phyloP scores from a whole-genome alignment of 768 basidiomycete genomes.

The Panellus pusillus region DNA sequence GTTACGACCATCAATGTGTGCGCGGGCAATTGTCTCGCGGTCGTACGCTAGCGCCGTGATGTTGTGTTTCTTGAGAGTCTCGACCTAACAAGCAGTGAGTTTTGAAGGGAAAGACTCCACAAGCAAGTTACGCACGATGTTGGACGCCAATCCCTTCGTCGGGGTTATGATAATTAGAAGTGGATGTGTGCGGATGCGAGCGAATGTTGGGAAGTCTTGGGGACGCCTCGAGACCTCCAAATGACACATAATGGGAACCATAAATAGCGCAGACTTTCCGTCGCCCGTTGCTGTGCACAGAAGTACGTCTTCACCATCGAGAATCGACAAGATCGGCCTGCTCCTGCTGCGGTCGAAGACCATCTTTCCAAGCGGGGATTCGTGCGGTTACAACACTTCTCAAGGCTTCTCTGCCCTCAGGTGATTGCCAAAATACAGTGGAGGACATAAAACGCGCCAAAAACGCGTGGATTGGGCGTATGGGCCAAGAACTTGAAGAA shows the following conservation, averaged over 20 bases:
- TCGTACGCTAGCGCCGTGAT: neutral
- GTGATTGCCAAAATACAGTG: neutral
- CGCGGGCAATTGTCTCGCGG: neutral
- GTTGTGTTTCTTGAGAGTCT: neutral
- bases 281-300: slow-evolving; percentile 4
- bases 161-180: neutral
- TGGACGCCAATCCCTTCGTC: slow-evolving; percentile 1
- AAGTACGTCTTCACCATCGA: slow-evolving; percentile 5
- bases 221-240: slow-evolving; percentile 1
- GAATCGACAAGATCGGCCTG: neutral
- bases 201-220: neutral
- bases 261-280: slow-evolving; percentile 12
- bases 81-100: neutral
- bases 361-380: slow-evolving; percentile 8
- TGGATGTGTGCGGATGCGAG: neutral
- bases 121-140: neutral
- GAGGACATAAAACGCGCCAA: too few relatives aligned
- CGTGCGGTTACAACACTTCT: neutral
- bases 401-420: neutral
- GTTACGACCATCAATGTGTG: too few relatives aligned
- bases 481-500: too few relatives aligned
- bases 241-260: slow-evolving; percentile 2
- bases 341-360: slow-evolving; percentile 1
- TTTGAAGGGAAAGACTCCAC: neutral
- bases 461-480: too few relatives aligned